These are phyloP conservation scores for Corymbia maculata DNA, from an alignment of 345 rosid genomes.

Conservation along the genomic window DNA sequence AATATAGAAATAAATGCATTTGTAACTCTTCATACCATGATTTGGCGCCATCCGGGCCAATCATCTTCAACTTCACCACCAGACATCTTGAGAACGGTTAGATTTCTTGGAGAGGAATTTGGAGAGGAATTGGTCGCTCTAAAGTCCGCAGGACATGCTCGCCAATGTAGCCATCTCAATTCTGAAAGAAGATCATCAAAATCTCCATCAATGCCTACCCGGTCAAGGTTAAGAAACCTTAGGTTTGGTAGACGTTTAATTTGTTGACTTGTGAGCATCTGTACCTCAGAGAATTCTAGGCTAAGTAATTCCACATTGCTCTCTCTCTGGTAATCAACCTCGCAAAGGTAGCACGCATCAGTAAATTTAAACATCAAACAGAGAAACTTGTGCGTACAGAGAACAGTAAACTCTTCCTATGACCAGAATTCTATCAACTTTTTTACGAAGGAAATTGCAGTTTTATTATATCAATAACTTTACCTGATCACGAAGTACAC, in stretches of 20 bases:
- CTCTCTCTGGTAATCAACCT: neutral
- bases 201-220: neutral
- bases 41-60: neutral
- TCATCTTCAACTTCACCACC: neutral
- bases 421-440: neutral
- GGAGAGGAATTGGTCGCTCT: neutral
- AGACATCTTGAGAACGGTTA: neutral
- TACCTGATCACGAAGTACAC: neutral
- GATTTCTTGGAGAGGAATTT: too few relatives aligned
- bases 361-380: neutral
- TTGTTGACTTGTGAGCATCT: neutral
- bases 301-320: neutral
- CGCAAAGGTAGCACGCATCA: neutral
- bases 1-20: neutral
- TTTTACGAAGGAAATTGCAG: neutral
- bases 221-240: neutral
- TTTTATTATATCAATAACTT: neutral
- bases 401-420: neutral
- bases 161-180: neutral
- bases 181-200: neutral
- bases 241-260: neutral
- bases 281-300: neutral
- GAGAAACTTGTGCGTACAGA: neutral
- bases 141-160: neutral
- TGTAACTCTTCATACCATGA: neutral